Evolutionary conservation across 2,329 filamentous ascomycete species (phyloP), one percentile per base, ranked within the genome.

Genomic region (Apiospora malaysiana): DNA sequence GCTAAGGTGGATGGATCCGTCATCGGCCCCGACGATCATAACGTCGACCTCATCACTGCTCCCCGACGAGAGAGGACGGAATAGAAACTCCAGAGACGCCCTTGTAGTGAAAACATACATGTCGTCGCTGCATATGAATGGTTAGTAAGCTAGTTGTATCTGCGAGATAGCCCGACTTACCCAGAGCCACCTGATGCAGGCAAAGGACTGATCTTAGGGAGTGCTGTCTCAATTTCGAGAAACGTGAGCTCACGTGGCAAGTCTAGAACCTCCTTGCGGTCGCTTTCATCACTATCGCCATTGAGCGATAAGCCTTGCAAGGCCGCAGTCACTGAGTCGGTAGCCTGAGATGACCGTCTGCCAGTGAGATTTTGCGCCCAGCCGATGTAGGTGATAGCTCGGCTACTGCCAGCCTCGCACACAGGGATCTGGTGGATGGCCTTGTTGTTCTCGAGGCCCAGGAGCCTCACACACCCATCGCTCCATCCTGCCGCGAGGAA

Each of bases 401-500:
- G 32, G 63, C 79, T 79, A 63, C 81, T 81, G 72, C 77, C 76
- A 51, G 80, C 81, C 66, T 84, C 84, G 76, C 83, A 85, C 70
- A 91, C 82, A 21, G 82, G 82, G 76, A 93, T 91, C 76, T 92
- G 89, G 79, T 96, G 92, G 25, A 94, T 90, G 16, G 92, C 89
- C 81, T 95, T 97, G 80, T 91, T 93, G 76, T 90, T 95, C 79
- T 96, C 94, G 27, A 94, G 83, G 72, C 92, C 93, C 79, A 95
- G 88, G 46, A 97, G 83, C 71, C 94, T 90, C 25, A 96, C 89
- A 8, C 89, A 88, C 40, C 93, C 93, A 83, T 97, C 94, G 75
- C 89, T 94, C 90, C 94, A 97, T 65, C 91, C 94, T 18, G 96
- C 89, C 18, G 94, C 94, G 70, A 98, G 87, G 56, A 94, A 90